Evolutionary conservation across 495 filamentous ascomycete species (phyloP).

Genomic region (Lophium mytilinum): DNA sequence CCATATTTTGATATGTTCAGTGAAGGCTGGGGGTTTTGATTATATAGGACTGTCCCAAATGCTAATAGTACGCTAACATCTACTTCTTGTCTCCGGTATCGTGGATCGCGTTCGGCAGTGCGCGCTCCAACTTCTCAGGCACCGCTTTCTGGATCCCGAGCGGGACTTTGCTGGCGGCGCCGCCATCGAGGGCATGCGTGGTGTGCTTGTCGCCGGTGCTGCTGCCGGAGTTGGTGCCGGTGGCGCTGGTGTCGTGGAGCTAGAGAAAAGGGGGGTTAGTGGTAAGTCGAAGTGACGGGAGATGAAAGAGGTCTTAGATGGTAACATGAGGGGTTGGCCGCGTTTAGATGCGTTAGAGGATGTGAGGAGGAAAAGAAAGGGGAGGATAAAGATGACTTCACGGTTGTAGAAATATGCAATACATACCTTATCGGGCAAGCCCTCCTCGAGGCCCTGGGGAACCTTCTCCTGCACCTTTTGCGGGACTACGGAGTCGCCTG

Average conservation of each 20-base stretch:
- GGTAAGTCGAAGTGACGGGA: neutral
- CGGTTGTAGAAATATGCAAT: no score
- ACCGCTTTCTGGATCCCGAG: conserved; percentile 27
- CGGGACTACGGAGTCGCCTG: conserved; percentile 26
- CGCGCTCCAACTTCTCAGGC: conserved; percentile 29
- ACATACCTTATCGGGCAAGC: conserved; percentile 17
- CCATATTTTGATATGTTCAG: no score
- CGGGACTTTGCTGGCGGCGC: conserved; percentile 22
- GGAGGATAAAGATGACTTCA: no score
- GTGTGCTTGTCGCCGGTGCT: conserved; percentile 12
- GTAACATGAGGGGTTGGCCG: neutral
- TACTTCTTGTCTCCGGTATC: conserved; percentile 18
- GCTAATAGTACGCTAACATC: neutral
- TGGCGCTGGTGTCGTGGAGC: neutral
- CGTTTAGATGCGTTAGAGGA: neutral
- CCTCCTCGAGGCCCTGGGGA: conserved; percentile 21
- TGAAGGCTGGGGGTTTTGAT: no score
- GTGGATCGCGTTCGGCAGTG: conserved; percentile 27
- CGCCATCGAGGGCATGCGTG: conserved; percentile 26
- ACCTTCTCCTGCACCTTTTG: conserved; percentile 23
- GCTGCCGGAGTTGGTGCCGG: neutral
- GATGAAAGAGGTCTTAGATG: neutral
- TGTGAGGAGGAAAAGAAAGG: neutral
- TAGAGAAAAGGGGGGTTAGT: neutral
- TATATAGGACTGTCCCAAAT: no score